Conservation (phyloP, 75 land plant species). For the Sequoiadendron giganteum region DNA sequence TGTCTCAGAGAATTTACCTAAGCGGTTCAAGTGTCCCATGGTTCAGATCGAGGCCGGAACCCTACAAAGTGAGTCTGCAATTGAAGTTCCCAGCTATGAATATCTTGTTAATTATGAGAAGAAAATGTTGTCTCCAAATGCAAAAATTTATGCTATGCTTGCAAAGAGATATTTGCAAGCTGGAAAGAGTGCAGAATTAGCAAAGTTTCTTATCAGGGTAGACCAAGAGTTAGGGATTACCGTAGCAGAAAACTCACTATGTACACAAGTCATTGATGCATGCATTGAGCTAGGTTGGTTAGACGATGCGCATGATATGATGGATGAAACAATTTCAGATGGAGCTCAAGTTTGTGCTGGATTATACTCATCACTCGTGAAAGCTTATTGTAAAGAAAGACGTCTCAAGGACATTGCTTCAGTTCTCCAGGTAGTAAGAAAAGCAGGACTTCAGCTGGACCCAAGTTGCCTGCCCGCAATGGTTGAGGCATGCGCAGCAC, state of each 20-base stretch:
- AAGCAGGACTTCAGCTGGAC: conserved; percentile 19
- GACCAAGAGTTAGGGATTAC: conserved; percentile 16
- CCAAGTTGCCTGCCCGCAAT: conserved; percentile 5
- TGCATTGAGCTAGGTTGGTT: conserved; percentile 55
- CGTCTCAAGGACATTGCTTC: conserved; percentile 29
- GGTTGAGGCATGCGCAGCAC: background rate
- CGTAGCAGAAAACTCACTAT: conserved; percentile 10
- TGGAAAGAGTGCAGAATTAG: conserved; percentile 27
- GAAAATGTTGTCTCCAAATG: conserved; percentile 36
- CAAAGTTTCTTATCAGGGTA: conserved; percentile 39
- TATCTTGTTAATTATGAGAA: conserved; percentile 25
- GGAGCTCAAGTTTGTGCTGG: conserved; percentile 14
- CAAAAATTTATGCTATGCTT: conserved; percentile 38
- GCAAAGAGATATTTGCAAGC: conserved; percentile 25
- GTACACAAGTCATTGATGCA: conserved; percentile 46
- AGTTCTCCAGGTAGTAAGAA: conserved; percentile 43
- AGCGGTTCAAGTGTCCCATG: conserved; percentile 19
- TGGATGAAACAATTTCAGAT: conserved; percentile 46
- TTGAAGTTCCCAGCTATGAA: conserved; percentile 18
- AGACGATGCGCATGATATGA: conserved; percentile 66
- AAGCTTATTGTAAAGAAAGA: conserved; percentile 37
- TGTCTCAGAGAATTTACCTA: conserved; percentile 24
- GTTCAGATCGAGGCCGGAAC: conserved; percentile 26
- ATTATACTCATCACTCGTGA: conserved; percentile 37
- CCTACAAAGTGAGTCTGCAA: conserved; percentile 24